These are phyloP conservation scores for Talaromyces nanjingensis DNA, from an alignment of 495 filamentous ascomycete species.

Conservation along the genomic window DNA sequence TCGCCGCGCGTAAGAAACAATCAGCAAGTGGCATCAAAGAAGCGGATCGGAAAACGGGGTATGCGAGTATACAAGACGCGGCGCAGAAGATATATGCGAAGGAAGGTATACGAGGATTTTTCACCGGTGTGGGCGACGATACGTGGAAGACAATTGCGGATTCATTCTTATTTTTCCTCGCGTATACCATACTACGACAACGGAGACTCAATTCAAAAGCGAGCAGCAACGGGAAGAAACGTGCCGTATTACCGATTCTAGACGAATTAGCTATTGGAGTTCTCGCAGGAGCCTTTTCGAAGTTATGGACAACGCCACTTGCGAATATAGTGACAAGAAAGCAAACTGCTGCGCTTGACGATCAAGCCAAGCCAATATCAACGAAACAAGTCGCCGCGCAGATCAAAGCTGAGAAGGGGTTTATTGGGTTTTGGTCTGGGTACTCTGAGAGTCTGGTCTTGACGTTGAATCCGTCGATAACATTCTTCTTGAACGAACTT, in stretches of 20 bases:
- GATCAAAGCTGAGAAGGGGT: conserved; percentile 64
- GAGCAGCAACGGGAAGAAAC: conserved; percentile 27
- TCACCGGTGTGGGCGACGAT: conserved; percentile 66
- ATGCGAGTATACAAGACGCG: conserved; percentile 59
- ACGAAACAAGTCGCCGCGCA: conserved; percentile 54
- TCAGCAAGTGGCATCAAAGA: conserved; percentile 18
- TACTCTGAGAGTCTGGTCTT: conserved; percentile 76
- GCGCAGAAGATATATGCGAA: conserved; percentile 62
- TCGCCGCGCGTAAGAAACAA: conserved; percentile 20
- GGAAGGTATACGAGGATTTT: conserved; percentile 65
- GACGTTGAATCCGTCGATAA: conserved; percentile 80
- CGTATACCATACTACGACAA: conserved; percentile 66
- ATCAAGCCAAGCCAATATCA: conserved; percentile 18
- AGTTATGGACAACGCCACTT: conserved; percentile 73
- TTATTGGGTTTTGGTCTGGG: conserved; percentile 81
- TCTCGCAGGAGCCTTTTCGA: conserved; percentile 69
- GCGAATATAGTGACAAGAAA: conserved; percentile 78
- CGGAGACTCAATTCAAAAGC: conserved; percentile 44
- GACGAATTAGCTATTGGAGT: conserved; percentile 77
- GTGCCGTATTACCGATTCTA: conserved; percentile 47
- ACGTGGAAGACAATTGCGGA: conserved; percentile 66
- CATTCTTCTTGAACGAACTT: conserved; percentile 73
- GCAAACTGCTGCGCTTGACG: conserved; percentile 57
- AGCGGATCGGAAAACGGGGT: conserved; percentile 36
- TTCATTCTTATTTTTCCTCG: conserved; percentile 78